Conservation (phyloP, 805 yeast genomes). For the Metschnikowia lunata region DNA sequence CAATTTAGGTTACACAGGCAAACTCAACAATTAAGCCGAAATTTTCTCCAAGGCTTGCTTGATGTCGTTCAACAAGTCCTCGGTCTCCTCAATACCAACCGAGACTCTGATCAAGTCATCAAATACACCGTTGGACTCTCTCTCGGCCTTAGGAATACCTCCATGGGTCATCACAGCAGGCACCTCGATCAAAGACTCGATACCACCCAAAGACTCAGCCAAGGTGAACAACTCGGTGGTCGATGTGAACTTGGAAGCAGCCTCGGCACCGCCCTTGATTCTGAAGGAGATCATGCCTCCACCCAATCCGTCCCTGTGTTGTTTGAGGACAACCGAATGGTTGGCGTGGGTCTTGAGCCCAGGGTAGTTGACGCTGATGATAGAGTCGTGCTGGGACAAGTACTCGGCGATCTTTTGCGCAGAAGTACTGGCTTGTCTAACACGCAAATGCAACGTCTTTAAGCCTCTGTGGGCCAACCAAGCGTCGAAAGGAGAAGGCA, state of each 20-base stretch:
- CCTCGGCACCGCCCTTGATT: slow-evolving; percentile 74
- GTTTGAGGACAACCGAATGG: slow-evolving; percentile 60
- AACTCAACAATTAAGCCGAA: background rate
- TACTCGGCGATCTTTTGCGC: slow-evolving; percentile 70
- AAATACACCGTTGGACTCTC: slow-evolving; percentile 75
- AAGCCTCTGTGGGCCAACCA: slow-evolving; percentile 93
- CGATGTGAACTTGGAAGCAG: slow-evolving; percentile 70
- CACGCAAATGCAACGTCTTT: slow-evolving; percentile 80
- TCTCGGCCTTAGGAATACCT: slow-evolving; percentile 73
- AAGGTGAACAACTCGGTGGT: slow-evolving; percentile 73
- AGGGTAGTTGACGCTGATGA: slow-evolving; percentile 74
- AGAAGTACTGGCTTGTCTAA: slow-evolving; percentile 58
- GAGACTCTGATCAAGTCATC: slow-evolving; percentile 80
- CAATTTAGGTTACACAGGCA: no score
- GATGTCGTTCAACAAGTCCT: slow-evolving; percentile 69
- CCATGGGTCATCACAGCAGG: slow-evolving; percentile 93
- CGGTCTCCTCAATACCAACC: slow-evolving; percentile 83
- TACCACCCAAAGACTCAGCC: slow-evolving; percentile 90
- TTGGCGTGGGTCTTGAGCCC: slow-evolving; percentile 66
- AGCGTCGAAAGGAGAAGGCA: slow-evolving; percentile 86
- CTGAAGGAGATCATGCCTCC: slow-evolving; percentile 92
- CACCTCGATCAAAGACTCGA: slow-evolving; percentile 79
- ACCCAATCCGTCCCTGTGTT: slow-evolving; percentile 81
- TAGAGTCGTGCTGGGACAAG: slow-evolving; percentile 48
- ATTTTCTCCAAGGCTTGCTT: slow-evolving; percentile 46